Evolutionary conservation across 306 rosid genomes (phyloP).

Genomic region (Lathyrus aphaca): DNA sequence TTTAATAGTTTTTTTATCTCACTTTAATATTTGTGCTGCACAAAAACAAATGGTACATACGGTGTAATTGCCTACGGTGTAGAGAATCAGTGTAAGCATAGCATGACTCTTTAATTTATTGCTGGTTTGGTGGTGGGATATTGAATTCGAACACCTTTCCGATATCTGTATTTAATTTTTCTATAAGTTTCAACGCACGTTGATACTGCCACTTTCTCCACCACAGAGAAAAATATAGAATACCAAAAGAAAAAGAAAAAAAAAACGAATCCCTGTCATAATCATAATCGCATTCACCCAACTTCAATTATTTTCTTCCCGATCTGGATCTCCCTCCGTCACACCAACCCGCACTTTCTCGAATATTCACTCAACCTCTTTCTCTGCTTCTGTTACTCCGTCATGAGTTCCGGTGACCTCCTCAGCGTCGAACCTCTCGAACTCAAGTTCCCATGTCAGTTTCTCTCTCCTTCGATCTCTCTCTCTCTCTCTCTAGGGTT

Average conservation of each 20-base stretch:
- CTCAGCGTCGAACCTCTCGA: slow-evolving; percentile 90
- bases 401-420: slow-evolving; percentile 88
- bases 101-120: too few relatives aligned
- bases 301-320: slow-evolving; percentile 35
- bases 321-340: slow-evolving; percentile 59
- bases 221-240: slow-evolving; percentile 39
- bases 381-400: slow-evolving; percentile 35
- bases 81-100: too few relatives aligned
- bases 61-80: too few relatives aligned
- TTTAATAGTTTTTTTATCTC: too few relatives aligned
- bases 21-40: too few relatives aligned
- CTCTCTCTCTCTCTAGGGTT: slow-evolving; percentile 36
- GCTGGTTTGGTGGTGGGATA: slow-evolving; percentile 21
- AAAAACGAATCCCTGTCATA: slow-evolving; percentile 29
- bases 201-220: slow-evolving; percentile 35
- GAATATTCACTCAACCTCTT: slow-evolving; percentile 26
- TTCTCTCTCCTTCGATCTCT: slow-evolving; percentile 37
- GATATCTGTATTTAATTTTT: background rate
- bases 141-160: slow-evolving; percentile 7
- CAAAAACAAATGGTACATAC: too few relatives aligned
- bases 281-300: slow-evolving; percentile 5
- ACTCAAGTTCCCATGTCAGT: slow-evolving; percentile 87
- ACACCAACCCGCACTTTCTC: slow-evolving; percentile 5
- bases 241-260: slow-evolving; percentile 12
- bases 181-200: slow-evolving; percentile 34